Conservation (phyloP, 2,329 filamentous ascomycete species). For the Gaeumannomyces sp. region DNA sequence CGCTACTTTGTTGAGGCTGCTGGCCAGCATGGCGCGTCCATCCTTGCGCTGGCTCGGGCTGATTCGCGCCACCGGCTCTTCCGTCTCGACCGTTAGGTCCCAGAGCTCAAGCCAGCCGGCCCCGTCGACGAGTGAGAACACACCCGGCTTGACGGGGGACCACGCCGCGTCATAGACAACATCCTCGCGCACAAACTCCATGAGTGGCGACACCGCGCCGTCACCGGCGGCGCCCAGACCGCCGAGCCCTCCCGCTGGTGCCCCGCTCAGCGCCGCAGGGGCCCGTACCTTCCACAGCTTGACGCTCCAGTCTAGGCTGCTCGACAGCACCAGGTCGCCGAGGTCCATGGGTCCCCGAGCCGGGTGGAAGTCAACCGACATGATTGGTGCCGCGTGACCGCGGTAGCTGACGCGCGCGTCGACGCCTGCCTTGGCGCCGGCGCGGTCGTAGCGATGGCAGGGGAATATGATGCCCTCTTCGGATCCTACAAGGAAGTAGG, state of each 20-base stretch:
- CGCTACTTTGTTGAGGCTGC: constrained; percentile 87
- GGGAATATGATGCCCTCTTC: constrained; percentile 96
- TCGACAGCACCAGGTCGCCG: constrained; percentile 87
- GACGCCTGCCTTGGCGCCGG: constrained; percentile 92
- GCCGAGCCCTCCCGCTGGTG: constrained; percentile 37
- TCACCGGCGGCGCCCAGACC: constrained; percentile 32
- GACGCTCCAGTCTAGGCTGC: constrained; percentile 92
- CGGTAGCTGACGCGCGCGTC: constrained; percentile 83
- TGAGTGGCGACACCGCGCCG: constrained; percentile 60
- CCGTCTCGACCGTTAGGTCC: constrained; percentile 88
- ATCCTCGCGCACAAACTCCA: constrained; percentile 91
- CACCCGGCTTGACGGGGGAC: constrained; percentile 89
- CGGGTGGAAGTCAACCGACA: constrained; percentile 94
- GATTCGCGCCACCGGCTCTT: constrained; percentile 81
- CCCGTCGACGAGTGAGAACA: constrained; percentile 92
- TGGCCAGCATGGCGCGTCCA: constrained; percentile 63
- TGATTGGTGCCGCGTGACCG: constrained; percentile 88
- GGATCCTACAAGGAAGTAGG: constrained; percentile 93
- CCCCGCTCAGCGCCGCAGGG: constrained; percentile 61
- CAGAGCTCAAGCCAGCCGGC: constrained; percentile 89
- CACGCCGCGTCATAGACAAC: constrained; percentile 94
- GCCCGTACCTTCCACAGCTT: constrained; percentile 94
- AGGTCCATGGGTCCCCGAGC: constrained; percentile 88
- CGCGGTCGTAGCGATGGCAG: constrained; percentile 94
- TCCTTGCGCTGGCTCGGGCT: constrained; percentile 62